Percentiles rank a stretch among this genome's conserved stretches.
These are phyloP conservation scores for Didymella arachidicola DNA, from an alignment of 2,329 filamentous ascomycete genomes.

Conservation along the genomic window DNA sequence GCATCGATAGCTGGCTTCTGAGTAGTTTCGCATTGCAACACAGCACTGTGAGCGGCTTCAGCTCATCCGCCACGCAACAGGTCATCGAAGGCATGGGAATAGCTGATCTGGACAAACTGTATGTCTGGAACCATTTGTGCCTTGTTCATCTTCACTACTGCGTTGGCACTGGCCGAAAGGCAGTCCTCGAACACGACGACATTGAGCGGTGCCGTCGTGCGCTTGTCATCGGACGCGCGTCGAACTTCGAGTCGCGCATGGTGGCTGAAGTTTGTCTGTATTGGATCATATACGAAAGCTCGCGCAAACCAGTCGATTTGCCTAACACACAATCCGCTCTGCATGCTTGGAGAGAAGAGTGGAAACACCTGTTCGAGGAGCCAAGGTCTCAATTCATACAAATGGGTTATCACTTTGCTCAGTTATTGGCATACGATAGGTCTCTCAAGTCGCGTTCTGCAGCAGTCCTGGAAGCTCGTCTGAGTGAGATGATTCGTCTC, in stretches of 20 bases:
- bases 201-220: background rate
- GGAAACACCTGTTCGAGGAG: constrained; percentile 54
- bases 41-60: constrained; percentile 17
- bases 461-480: constrained; percentile 45
- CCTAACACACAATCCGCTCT: constrained; percentile 46
- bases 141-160: constrained; percentile 58
- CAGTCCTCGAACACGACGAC: constrained; percentile 43
- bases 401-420: constrained; percentile 58
- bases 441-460: constrained; percentile 48
- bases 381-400: constrained; percentile 56
- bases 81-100: background rate
- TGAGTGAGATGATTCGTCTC: constrained; percentile 54
- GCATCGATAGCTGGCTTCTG: constrained; percentile 57
- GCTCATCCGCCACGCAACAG: background rate
- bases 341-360: constrained; percentile 51
- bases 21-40: constrained; percentile 57
- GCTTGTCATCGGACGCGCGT: constrained; percentile 44
- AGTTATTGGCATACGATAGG: constrained; percentile 54
- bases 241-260: constrained; percentile 58
- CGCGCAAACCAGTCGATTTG: constrained; percentile 43
- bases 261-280: constrained; percentile 57
- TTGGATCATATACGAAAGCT: constrained; percentile 56
- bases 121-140: constrained; percentile 57
- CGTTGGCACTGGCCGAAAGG: constrained; percentile 53
- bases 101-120: constrained; percentile 29